A percentile compares a stretch with the other conserved stretches of the same genome.
Evolutionary conservation across 2,329 filamentous ascomycete genomes (phyloP).

Genomic region (Aspergillaceae sp.): DNA sequence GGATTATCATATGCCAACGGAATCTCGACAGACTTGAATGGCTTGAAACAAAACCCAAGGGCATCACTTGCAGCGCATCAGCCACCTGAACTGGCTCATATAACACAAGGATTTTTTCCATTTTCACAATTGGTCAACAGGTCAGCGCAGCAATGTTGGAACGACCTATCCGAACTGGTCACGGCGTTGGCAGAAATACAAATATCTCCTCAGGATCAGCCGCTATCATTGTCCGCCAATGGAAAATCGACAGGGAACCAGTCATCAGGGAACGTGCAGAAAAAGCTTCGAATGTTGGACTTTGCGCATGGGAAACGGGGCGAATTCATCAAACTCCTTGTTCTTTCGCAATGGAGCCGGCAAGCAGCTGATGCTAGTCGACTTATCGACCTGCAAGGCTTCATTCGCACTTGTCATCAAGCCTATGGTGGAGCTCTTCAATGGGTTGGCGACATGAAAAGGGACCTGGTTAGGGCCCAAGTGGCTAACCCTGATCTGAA

Average conservation of each 20-base stretch:
- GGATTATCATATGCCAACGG: conserved; percentile 22
- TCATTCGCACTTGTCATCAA: conserved; percentile 57
- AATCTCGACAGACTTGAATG: conserved; percentile 7
- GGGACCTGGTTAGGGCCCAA: conserved; percentile 61
- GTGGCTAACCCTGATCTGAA: conserved; percentile 84
- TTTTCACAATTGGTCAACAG: conserved; percentile 67
- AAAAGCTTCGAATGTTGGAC: conserved; percentile 66
- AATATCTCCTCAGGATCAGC: conserved; percentile 40
- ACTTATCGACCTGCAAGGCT: conserved; percentile 76
- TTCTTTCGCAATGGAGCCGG: conserved; percentile 83
- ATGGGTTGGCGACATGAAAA: conserved; percentile 62
- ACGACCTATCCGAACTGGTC: conserved; percentile 63
- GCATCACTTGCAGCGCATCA: conserved; percentile 2
- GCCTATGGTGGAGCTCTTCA: conserved; percentile 54
- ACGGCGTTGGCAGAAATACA: conserved; percentile 61
- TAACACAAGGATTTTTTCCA: conserved; percentile 67
- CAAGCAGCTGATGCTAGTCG: conserved; percentile 71
- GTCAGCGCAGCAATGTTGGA: conserved; percentile 74
- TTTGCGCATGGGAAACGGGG: conserved; percentile 73
- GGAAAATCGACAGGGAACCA: conserved; percentile 28
- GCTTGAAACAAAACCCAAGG: conserved; percentile 4
- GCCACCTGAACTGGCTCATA: conserved; percentile 54
- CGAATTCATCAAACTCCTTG: conserved; percentile 86
- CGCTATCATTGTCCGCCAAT: conserved; percentile 11
- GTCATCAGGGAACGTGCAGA: conserved; percentile 55